These are phyloP conservation scores for Neonothopanus nambi DNA, from an alignment of 1,284 basidiomycete genomes.

Conservation along the genomic window DNA sequence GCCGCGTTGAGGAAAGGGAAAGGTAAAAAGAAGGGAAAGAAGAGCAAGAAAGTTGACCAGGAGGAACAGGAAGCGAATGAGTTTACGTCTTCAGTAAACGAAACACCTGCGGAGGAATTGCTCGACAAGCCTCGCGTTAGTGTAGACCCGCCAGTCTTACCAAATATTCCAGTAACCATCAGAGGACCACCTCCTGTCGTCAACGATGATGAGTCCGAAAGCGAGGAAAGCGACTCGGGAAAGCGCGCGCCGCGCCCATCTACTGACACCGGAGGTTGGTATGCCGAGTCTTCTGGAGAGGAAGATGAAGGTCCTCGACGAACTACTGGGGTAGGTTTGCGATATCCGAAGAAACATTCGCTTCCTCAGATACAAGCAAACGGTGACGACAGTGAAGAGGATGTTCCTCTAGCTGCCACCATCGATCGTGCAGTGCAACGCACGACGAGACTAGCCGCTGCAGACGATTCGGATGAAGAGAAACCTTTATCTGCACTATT, in stretches of 20 bases:
- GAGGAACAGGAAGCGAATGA: conserved; percentile 3
- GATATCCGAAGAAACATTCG: conserved; percentile 39
- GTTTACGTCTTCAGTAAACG: conserved; percentile 2
- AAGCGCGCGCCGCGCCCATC: conserved; percentile 24
- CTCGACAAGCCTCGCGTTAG: conserved; percentile 32
- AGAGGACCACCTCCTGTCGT: conserved; percentile 45
- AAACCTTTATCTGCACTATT: conserved; percentile 65
- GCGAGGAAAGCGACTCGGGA: conserved; percentile 48
- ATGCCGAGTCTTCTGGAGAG: conserved; percentile 63
- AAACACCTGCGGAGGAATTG: conserved; percentile 10
- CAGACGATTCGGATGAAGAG: conserved; percentile 67
- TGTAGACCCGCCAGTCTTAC: conserved; percentile 55
- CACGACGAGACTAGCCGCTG: conserved; percentile 29
- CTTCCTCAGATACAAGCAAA: conserved; percentile 17
- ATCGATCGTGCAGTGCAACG: conserved; percentile 51
- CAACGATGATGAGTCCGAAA: conserved; percentile 50
- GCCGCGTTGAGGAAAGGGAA: conserved; percentile 43
- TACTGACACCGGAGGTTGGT: conserved; percentile 44
- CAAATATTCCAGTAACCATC: conserved; percentile 50
- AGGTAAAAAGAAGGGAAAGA: conserved; percentile 44
- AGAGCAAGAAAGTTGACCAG: conserved; percentile 16
- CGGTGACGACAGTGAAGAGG: conserved; percentile 69
- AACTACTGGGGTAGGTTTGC: conserved; percentile 54
- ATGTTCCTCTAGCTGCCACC: conserved; percentile 69
- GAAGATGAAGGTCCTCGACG: conserved; percentile 51